Percentiles rank a stretch among this genome's conserved stretches.
These are phyloP conservation scores for Helenozyma baotianmanensis DNA, from an alignment of 805 yeast species.

Conservation along the genomic window DNA sequence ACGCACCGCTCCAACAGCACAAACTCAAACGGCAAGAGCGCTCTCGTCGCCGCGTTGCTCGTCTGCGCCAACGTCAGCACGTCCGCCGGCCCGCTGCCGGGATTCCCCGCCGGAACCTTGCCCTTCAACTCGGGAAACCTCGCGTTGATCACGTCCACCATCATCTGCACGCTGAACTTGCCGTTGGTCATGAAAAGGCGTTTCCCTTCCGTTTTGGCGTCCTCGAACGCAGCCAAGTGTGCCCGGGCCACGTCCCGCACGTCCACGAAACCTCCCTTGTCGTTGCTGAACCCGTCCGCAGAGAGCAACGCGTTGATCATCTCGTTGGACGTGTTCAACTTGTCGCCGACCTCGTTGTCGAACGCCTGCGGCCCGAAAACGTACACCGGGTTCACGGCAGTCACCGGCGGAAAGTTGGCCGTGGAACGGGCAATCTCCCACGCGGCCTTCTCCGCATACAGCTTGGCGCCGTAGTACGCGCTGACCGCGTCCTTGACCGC, in stretches of 20 bases:
- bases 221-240: constrained; percentile 30
- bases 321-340: constrained; percentile 43
- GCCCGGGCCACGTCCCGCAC: constrained; percentile 21
- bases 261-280: constrained; percentile 16
- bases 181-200: constrained; percentile 24
- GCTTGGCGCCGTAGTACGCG: constrained; percentile 37
- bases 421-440: constrained; percentile 43
- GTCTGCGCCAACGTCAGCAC: constrained; percentile 17
- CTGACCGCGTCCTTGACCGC: constrained; percentile 33
- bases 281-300: constrained; percentile 16
- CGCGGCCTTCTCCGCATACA: constrained; percentile 43
- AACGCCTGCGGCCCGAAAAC: constrained; percentile 58
- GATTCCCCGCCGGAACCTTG: constrained; percentile 22
- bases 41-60: constrained; percentile 12
- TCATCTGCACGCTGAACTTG: constrained; percentile 30
- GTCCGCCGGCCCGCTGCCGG: constrained; percentile 27
- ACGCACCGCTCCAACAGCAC: constrained; percentile 13
- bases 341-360: constrained; percentile 24
- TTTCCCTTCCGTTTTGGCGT: constrained; percentile 15
- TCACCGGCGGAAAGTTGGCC: constrained; percentile 23
- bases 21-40: constrained; percentile 14
- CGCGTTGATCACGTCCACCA: constrained; percentile 33
- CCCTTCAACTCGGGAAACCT: constrained; percentile 20
- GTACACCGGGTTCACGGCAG: constrained; percentile 50
- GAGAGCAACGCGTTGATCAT: constrained; percentile 21